Evolutionary conservation across 2,329 filamentous ascomycete genomes (phyloP), one percentile per base, ranked within the genome.

Genomic region (Lecanicillium sp.): DNA sequence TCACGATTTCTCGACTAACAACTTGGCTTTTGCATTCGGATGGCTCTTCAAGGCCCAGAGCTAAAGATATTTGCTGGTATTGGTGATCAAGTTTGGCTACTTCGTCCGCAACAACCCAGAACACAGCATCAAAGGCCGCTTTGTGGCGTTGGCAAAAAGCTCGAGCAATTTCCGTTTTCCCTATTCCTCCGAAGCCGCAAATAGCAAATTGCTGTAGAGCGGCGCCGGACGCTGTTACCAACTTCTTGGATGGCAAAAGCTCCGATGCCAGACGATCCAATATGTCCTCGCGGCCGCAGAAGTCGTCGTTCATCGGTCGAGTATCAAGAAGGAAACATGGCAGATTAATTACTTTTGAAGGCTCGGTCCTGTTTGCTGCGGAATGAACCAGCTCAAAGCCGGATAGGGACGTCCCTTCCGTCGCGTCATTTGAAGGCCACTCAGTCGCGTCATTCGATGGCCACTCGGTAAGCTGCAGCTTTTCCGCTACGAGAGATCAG

Each of bases 81-180:
- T 38, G 30, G 22, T 38, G 35, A 17, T 38, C 40, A 35, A 42
- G 40, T 18, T 38, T 42, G 22, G 40, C 27, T 20, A 27, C 13
- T 15, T 42, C 28, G 13, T 38, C 40, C 3, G 40, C 40, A 14
- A 32, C 28, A 9, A 42, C 18, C 40, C 40, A 38, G 19, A 42
- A 42, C 11, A 42, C 35, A 2, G 40, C 40, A 15, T 42, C 40
- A 19, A 42, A 42, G 19, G 37, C 9, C 6, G n/a, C 14, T 4
- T 22, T 19, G 16, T 42, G 35, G 18, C 40, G 35, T 9, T 31
- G 35, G 14, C 8, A 11, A 14, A 42, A 42, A 14, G 38, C 35
- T 4, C 40, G 40, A 11, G 40, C 40, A 12, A 38, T 42, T 28
- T 42, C 40, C 7, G 40, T 38, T 28, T 42, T 42, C 18, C 40